A percentile compares a stretch with the other conserved stretches of the same genome.
Conservation (phyloP, 495 filamentous ascomycete species). For the Penicillium coffeae region DNA sequence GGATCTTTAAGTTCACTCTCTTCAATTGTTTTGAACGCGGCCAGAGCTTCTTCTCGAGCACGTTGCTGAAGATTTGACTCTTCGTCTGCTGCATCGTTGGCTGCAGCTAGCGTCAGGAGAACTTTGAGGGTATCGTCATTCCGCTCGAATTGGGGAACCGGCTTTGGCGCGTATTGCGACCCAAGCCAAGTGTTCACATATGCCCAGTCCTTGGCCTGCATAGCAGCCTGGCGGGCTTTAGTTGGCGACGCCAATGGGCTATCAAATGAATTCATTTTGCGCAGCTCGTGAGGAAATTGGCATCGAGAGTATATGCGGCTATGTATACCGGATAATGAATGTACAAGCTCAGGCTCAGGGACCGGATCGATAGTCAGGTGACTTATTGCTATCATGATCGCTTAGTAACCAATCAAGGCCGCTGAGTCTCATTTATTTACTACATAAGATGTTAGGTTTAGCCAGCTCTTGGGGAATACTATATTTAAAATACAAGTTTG, state of each 20-base stretch:
- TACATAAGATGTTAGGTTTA: too few relatives aligned
- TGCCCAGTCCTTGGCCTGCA: conserved; percentile 77
- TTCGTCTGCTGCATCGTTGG: conserved; percentile 82
- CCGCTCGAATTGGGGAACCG: conserved; percentile 69
- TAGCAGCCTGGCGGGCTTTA: conserved; percentile 46
- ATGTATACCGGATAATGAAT: too few relatives aligned
- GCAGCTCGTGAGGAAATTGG: background rate
- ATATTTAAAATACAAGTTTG: too few relatives aligned
- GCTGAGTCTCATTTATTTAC: too few relatives aligned
- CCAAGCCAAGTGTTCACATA: conserved; percentile 79
- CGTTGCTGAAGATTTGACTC: conserved; percentile 54
- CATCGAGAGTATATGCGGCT: too few relatives aligned
- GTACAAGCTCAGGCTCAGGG: too few relatives aligned
- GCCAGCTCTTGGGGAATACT: too few relatives aligned
- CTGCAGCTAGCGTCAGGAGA: conserved; percentile 67
- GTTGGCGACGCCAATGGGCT: conserved; percentile 42
- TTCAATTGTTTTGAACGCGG: conserved; percentile 31
- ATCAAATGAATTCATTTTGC: conserved; percentile 26
- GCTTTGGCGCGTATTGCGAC: conserved; percentile 60
- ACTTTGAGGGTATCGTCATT: conserved; percentile 78
- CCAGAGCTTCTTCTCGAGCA: conserved; percentile 37
- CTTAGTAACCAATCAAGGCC: too few relatives aligned
- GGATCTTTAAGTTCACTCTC: conserved; percentile 21
- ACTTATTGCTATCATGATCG: too few relatives aligned
- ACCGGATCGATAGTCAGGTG: too few relatives aligned